These are phyloP conservation scores for Curvularia sp. DNA, from an alignment of 2,329 filamentous ascomycete species.

Conservation along the genomic window DNA sequence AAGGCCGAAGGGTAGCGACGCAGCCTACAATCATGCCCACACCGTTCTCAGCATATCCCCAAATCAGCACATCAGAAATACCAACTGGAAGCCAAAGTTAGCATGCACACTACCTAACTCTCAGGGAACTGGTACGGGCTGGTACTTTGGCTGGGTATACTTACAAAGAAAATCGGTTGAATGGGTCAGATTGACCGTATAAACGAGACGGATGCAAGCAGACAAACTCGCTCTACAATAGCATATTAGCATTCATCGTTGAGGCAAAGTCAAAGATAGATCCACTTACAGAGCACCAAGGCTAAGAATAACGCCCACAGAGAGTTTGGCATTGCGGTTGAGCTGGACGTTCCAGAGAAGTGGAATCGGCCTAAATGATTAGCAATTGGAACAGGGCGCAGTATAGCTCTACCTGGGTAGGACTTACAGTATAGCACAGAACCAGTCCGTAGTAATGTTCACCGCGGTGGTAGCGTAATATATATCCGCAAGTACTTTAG, in stretches of 20 bases:
- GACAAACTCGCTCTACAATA: slow-evolving; percentile 14
- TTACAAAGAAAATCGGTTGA: slow-evolving; percentile 14
- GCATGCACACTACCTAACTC: too few relatives aligned
- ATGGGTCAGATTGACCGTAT: slow-evolving; percentile 13
- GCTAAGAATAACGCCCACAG: slow-evolving; percentile 17
- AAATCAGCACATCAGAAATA: slow-evolving; percentile 14
- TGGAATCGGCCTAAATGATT: too few relatives aligned
- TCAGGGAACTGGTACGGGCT: too few relatives aligned
- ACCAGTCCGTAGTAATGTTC: slow-evolving; percentile 18
- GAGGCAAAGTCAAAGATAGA: too few relatives aligned
- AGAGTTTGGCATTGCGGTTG: slow-evolving; percentile 18
- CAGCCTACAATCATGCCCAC: slow-evolving; percentile 18
- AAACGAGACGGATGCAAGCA: slow-evolving; percentile 17
- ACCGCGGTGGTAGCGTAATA: slow-evolving; percentile 17
- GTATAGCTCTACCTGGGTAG: too few relatives aligned
- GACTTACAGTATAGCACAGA: slow-evolving; percentile 14
- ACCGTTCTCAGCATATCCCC: slow-evolving; percentile 17
- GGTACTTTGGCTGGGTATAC: background rate
- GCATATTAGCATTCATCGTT: slow-evolving; percentile 7
- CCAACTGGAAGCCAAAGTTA: slow-evolving; percentile 4
- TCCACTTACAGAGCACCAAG: slow-evolving; percentile 19
- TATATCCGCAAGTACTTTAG: slow-evolving; percentile 12
- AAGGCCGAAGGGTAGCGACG: slow-evolving; percentile 18
- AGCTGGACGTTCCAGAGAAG: slow-evolving; percentile 18
- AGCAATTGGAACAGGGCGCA: too few relatives aligned